Base-by-base conservation (phyloP, 805 yeast genomes). In the Wickerhamiella shivajii region DNA sequence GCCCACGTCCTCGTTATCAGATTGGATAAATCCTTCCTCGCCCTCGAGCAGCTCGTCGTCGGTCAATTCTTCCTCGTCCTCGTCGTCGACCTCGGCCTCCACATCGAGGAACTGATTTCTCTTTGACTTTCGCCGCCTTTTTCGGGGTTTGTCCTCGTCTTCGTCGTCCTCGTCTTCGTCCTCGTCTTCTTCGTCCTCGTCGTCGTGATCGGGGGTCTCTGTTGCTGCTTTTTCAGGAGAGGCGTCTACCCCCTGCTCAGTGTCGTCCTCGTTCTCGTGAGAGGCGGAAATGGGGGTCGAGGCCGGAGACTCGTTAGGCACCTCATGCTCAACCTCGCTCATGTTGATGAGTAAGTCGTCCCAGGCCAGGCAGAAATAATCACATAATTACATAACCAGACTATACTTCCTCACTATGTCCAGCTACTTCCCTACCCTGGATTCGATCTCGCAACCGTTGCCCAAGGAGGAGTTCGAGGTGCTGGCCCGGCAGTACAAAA, bases 1-100 rank as follows among this genome's bases (percentile, higher is more conserved):
- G 15, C 29, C 34, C 3, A 31, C 28, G 13, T 24, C 29, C 71
- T 66, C 77, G 25, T 67, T 74, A 23, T 67, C 71, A 32, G 71
- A 78, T 32, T 60, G 62, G 29, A 61, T 59, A 35, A 61, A 61
- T 4, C 66, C 66, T 43, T 80, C 93, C 32, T 49, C 92, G 48
- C 83, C 71, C 28, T 77, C 71, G 19, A 80, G 60, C 42, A 79
- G 96, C n/a, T 92, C 97, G 42, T 87, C 97, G 30, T 84, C 97
- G 40, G 85, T 97, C 41, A 83, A 87, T 19, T 74, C 72, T 27
- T 78, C 92, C 44, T 87, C 97, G 36, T 90, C 97, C 44, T 90
- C 97, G 40, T 87, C 97, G 55, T 87, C 93, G 38, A 90, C 98
- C 56, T 87, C 97, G 39, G 96, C 98, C 64, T 90, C 97, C 35